Base-by-base conservation (phyloP, 495 filamentous ascomycete genomes). In the Hypoxylon trugodes region DNA sequence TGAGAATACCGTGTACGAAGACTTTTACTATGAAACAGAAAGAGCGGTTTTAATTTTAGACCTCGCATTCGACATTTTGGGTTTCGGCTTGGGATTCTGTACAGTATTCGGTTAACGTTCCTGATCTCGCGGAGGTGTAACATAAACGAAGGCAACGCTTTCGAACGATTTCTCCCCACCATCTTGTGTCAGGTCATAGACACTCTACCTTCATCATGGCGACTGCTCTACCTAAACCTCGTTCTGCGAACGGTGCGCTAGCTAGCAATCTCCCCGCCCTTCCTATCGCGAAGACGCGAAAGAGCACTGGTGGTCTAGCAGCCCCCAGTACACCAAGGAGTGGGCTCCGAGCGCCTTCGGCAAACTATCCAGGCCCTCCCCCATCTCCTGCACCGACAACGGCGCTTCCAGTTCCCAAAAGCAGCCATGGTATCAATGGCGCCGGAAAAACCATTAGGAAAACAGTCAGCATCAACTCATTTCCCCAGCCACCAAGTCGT, bases 391-490 rank as follows among this genome's bases (percentile, higher is more conserved):
- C 78, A 12, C 83, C 78, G 10, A 70, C 77, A 1, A 72, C 80
- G 7, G 72, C 83, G 8, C 78, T 87, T 15, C 79, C 79, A 3
- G 78, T 81, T 40, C 79, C 83, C 1, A 80, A 76, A 55, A 73
- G 82, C 6, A 75, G 82, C 0, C 79, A 82, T 36, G 77, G 74
- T 6, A 54, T 79, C 37, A 85, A 82, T 50, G 77, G 81, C 7
- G 76, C 85, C 6, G 75, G 80, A 6, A 92, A 85, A 69, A 85
- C 84, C n/a, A 69, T 96, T 51, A 84, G 93, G 58, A 91, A 92
- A 69, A 90, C 89, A 0, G 89, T 96, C 59, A 96, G 92, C 75
- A 96, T 96, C 61, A 91, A 91, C 51, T 86, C 92, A 1, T 97
- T 97, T 70, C 93, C 93, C n/a, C 90, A 94, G 57, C 93, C 93